These are phyloP conservation scores for Tripterygium wilfordii DNA, from an alignment of 177 flowering plant genomes.

Conservation along the genomic window DNA sequence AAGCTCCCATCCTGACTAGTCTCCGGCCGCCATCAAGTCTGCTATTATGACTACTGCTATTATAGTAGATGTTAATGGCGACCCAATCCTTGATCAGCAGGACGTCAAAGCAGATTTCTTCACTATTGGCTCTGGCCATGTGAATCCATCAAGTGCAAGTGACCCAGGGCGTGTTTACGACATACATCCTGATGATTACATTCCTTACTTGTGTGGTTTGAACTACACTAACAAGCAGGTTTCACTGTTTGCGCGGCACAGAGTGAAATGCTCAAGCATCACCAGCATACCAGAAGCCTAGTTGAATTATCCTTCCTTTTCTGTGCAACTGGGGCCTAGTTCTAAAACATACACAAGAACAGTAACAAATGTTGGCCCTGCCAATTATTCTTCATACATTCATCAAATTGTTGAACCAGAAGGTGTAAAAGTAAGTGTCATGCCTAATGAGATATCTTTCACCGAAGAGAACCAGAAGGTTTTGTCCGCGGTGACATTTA, in stretches of 20 bases:
- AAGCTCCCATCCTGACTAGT: slow-evolving; percentile 45
- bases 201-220: slow-evolving; percentile 29
- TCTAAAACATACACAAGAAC: slow-evolving; percentile 27
- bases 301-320: slow-evolving; percentile 50
- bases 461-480: slow-evolving; percentile 17
- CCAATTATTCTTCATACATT: slow-evolving; percentile 21
- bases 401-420: slow-evolving; percentile 11
- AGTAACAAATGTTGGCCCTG: slow-evolving; percentile 42
- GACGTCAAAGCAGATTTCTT: slow-evolving; percentile 17
- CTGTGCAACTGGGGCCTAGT: slow-evolving; percentile 13
- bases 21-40: slow-evolving; percentile 46
- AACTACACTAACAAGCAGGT: slow-evolving; percentile 23
- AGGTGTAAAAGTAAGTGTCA: slow-evolving; percentile 24
- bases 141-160: slow-evolving; percentile 41
- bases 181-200: slow-evolving; percentile 30
- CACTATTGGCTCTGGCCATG: slow-evolving; percentile 46
- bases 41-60: slow-evolving; percentile 47
- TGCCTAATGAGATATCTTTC: slow-evolving; percentile 23
- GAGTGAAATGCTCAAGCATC: slow-evolving; percentile 15
- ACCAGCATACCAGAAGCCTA: slow-evolving; percentile 23
- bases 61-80: slow-evolving; percentile 8
- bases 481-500: slow-evolving; percentile 23
- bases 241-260: slow-evolving; percentile 7
- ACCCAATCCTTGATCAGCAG: slow-evolving; percentile 26
- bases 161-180: slow-evolving; percentile 49